Percentiles rank a stretch among this genome's conserved stretches.
phyloP scores from a whole-genome alignment of 2,329 filamentous ascomycete genomes.

The Cryphonectria nitschkei region DNA sequence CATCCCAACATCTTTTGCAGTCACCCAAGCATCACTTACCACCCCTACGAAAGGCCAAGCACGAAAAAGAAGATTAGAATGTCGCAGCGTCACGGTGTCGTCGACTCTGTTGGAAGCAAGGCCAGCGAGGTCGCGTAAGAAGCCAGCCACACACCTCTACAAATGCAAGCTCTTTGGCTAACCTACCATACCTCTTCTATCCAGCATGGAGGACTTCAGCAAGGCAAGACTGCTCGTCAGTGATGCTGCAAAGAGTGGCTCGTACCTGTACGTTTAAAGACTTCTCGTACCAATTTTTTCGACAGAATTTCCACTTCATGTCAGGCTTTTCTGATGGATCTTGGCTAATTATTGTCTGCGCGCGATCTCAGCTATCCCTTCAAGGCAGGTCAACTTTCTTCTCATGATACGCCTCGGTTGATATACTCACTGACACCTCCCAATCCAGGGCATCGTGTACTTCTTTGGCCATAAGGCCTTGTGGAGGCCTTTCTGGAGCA shows the following conservation, averaged over 20 bases:
- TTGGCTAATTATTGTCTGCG: background rate
- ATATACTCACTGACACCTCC: slow-evolving; percentile 3
- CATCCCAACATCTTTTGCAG: background rate
- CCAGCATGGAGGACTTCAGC: slow-evolving; percentile 70
- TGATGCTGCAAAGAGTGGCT: slow-evolving; percentile 73
- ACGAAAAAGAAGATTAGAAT: slow-evolving; percentile 12
- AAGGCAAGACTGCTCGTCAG: slow-evolving; percentile 65
- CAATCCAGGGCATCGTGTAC: slow-evolving; percentile 60
- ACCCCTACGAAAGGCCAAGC: background rate
- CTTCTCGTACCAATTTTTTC: no score
- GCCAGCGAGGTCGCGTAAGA: slow-evolving; percentile 55
- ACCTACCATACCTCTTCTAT: slow-evolving; percentile 20
- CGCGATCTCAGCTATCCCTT: slow-evolving; percentile 55
- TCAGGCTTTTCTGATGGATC: background rate
- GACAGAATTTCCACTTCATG: background rate
- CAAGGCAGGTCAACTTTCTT: slow-evolving; percentile 49
- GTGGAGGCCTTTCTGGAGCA: slow-evolving; percentile 62
- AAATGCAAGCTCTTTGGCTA: slow-evolving; percentile 10
- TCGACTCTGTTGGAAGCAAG: slow-evolving; percentile 46
- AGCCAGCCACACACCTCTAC: slow-evolving; percentile 17
- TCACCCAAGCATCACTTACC: background rate
- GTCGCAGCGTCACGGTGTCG: slow-evolving; percentile 34
- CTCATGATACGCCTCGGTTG: slow-evolving; percentile 6
- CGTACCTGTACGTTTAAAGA: slow-evolving; percentile 73
- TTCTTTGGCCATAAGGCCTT: slow-evolving; percentile 58